Evolutionary conservation across 768 basidiomycete species (phyloP).

Genomic region (Trametes maxima): DNA sequence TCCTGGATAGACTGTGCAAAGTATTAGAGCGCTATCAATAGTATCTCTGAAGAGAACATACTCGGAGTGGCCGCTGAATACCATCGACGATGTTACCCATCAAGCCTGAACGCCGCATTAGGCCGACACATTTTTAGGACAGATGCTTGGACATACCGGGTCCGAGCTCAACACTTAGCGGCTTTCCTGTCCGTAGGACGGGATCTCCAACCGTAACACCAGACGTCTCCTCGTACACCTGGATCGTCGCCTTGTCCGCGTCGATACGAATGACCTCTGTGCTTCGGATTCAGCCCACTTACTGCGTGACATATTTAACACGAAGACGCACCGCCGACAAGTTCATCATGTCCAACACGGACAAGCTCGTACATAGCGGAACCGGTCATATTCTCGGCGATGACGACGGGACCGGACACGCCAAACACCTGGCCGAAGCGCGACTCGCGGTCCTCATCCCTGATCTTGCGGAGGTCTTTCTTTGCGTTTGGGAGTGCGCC

Average conservation of each 20-base stretch:
- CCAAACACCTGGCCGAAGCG: conserved; percentile 88
- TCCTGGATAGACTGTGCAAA: conserved; percentile 81
- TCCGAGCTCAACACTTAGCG: conserved; percentile 95
- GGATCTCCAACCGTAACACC: conserved; percentile 99
- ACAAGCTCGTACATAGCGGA: conserved; percentile 98
- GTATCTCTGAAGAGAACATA: conserved; percentile 40
- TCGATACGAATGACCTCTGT: conserved; percentile 99
- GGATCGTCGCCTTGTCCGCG: conserved; percentile 96
- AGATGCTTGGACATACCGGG: conserved; percentile 63
- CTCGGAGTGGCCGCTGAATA: conserved; percentile 89
- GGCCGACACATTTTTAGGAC: conserved; percentile 4
- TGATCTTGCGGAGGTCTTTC: conserved; percentile 82
- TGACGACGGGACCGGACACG: conserved; percentile 97
- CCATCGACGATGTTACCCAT: conserved; percentile 99
- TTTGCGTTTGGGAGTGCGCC: conserved; percentile 92
- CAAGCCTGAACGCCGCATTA: conserved; percentile 56
- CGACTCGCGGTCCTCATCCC: conserved; percentile 88
- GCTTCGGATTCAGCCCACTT: neutral
- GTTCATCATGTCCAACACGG: conserved; percentile 96
- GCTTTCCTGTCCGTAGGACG: conserved; percentile 95
- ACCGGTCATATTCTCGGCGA: conserved; percentile 95
- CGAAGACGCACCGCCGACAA: conserved; percentile 80
- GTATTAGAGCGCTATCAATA: conserved; percentile 11
- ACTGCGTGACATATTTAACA: neutral
- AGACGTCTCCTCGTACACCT: conserved; percentile 99